Evolutionary conservation across 305 asterid species (phyloP), one percentile per base, ranked within the genome.

Genomic region (Solanum hybrid): DNA sequence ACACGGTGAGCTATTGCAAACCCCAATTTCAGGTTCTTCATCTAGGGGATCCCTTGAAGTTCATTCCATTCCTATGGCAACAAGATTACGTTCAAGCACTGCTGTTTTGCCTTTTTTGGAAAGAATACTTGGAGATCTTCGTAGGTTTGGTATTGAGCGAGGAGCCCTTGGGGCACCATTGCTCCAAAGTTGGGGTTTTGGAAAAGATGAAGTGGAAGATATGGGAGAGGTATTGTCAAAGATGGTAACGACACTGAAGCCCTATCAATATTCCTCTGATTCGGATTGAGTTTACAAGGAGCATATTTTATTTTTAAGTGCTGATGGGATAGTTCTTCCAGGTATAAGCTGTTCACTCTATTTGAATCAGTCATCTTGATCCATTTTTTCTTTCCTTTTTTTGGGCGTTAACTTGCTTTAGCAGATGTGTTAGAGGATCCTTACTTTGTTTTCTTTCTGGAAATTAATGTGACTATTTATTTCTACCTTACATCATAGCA

Each of bases 31-130:
- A 36, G 91, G 82, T 79, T 79, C 93, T 77, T 12, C 91, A 13
- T 89, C 95, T 4, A 93, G 95, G 92, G 99, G 99, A 76, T 92
- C 98, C 14, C 97, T 95, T 86, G 98, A 95, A 42, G 95, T 97
- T 42, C 95, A 96, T 87, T 97, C 99, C 37, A 80, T 97, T 89
- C 99, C 99, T 37, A 91, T 94, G 96, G 99, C 98, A 73, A 95
- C 98, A 88, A 95, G 98, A 90, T 91, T 97, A 40, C 97, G 98
- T 79, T 97, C 99, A 16, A 95, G 94, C 91, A 94, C 66, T 88
- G 97, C 97, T 17, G 85, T 97, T 79, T 90, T 97, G 91, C 99
- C 99, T 1, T 95, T 93, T 90, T 40, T 96, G 93, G 96, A 95
- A 90, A 93, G 92, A 10, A 92, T 94, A 85, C 87, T 97, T 92